These are phyloP conservation scores for Flaveria floridana DNA, from an alignment of 140 eudicot genomes.

Conservation along the genomic window DNA sequence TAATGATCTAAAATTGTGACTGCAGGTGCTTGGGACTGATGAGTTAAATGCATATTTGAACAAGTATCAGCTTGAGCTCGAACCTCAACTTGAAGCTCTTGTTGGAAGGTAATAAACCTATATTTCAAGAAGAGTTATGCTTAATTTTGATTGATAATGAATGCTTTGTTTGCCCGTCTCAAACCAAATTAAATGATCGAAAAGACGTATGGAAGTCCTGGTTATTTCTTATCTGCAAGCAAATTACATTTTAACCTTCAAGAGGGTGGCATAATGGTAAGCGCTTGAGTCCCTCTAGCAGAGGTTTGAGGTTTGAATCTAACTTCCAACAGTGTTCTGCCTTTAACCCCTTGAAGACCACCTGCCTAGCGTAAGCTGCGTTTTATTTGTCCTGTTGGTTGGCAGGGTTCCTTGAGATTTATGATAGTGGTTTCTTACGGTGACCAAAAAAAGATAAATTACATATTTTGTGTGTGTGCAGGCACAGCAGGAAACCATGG, in stretches of 20 bases:
- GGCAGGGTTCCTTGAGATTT: no score
- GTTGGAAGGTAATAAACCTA: constrained; percentile 72
- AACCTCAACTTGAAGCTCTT: constrained; percentile 95
- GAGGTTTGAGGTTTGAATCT: no score
- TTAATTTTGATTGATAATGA: neutral
- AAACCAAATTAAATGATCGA: neutral
- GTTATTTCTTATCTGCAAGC: neutral
- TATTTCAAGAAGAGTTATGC: neutral
- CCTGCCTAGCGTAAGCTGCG: no score
- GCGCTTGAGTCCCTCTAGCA: no score
- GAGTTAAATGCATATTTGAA: constrained; percentile 92
- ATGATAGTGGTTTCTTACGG: no score
- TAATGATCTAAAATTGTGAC: constrained; percentile 12
- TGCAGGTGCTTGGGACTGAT: constrained; percentile 95
- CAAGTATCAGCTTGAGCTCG: constrained; percentile 87
- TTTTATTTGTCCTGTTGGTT: no score
- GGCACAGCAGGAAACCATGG: constrained; percentile 99
- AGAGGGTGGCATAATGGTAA: no score
- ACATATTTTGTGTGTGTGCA: constrained; percentile 27
- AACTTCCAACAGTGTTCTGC: no score
- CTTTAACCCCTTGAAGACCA: no score
- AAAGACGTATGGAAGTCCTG: neutral
- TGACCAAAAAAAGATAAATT: neutral
- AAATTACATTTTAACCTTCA: neutral
- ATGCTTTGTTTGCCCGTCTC: neutral